Percentiles rank a stretch among this genome's conserved stretches.
These are phyloP conservation scores for Russula dissimulans DNA, from an alignment of 768 basidiomycete genomes.

Conservation along the genomic window DNA sequence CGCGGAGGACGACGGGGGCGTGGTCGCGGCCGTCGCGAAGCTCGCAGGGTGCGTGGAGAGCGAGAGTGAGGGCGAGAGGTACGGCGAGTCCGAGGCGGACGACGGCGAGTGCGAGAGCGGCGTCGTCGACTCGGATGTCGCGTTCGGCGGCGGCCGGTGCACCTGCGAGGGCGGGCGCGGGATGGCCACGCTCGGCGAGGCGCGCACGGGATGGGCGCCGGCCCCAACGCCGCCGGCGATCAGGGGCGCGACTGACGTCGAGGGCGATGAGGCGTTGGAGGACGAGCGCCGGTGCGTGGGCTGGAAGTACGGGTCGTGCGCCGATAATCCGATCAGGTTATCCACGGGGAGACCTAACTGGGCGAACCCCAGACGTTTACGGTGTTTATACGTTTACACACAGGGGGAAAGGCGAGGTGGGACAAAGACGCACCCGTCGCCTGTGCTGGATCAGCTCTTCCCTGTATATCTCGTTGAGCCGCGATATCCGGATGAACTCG, in stretches of 20 bases:
- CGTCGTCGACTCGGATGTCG: slow-evolving; percentile 45
- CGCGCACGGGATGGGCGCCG: slow-evolving; percentile 24
- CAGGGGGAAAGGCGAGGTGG: too few relatives aligned
- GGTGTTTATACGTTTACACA: neutral
- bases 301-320: slow-evolving; percentile 60
- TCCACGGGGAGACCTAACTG: slow-evolving; percentile 74
- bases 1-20: slow-evolving; percentile 61
- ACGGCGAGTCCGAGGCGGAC: slow-evolving; percentile 35
- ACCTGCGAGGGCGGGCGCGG: slow-evolving; percentile 61
- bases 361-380: neutral
- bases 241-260: slow-evolving; percentile 32
- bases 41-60: slow-evolving; percentile 46
- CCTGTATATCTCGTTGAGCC: slow-evolving; percentile 75
- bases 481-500: slow-evolving; percentile 62
- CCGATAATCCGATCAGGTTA: slow-evolving; percentile 59
- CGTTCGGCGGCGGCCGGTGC: slow-evolving; percentile 43
- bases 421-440: slow-evolving; percentile 45
- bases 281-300: slow-evolving; percentile 52
- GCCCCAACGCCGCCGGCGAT: slow-evolving; percentile 16
- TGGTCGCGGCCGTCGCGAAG: slow-evolving; percentile 57
- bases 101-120: slow-evolving; percentile 61
- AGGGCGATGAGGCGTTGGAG: slow-evolving; percentile 38
- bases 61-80: slow-evolving; percentile 48
- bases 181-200: slow-evolving; percentile 56
- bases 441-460: slow-evolving; percentile 78